phyloP scores from a whole-genome alignment of 1,284 basidiomycete species.

The Anthracocystis walkeri region DNA sequence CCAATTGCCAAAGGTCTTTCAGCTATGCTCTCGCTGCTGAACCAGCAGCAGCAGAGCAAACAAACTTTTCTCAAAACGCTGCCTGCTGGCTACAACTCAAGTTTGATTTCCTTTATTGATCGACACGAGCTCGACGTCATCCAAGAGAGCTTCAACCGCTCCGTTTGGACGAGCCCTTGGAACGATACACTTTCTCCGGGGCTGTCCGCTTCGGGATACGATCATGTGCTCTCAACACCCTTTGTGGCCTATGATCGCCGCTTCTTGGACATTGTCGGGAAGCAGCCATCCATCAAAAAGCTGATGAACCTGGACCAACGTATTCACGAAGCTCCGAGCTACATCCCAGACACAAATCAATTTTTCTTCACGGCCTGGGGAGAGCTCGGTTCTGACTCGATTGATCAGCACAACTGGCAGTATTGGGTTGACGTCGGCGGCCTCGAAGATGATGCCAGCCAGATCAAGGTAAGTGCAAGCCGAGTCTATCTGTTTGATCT shows the following conservation, averaged over 20 bases:
- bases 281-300: slow-evolving; percentile 1
- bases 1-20: background rate
- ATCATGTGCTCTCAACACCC: background rate
- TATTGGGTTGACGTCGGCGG: background rate
- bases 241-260: background rate
- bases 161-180: background rate
- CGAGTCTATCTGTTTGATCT: no score
- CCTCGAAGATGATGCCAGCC: background rate
- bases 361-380: background rate
- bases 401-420: slow-evolving; percentile 1
- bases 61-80: background rate
- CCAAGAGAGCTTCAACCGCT: background rate
- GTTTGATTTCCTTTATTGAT: background rate
- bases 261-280: background rate
- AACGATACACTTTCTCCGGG: background rate
- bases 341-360: background rate
- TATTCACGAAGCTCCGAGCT: background rate
- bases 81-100: background rate
- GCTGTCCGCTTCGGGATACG: background rate
- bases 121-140: slow-evolving; percentile 1
- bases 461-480: slow-evolving; percentile 5
- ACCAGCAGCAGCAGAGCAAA: background rate
- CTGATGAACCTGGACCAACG: slow-evolving; percentile 1
- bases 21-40: background rate
- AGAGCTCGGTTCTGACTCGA: background rate